Percentiles rank a stretch among this genome's conserved stretches.
Conservation (phyloP, 2,329 filamentous ascomycete genomes). For the Rhytidhysteron rufulum region DNA sequence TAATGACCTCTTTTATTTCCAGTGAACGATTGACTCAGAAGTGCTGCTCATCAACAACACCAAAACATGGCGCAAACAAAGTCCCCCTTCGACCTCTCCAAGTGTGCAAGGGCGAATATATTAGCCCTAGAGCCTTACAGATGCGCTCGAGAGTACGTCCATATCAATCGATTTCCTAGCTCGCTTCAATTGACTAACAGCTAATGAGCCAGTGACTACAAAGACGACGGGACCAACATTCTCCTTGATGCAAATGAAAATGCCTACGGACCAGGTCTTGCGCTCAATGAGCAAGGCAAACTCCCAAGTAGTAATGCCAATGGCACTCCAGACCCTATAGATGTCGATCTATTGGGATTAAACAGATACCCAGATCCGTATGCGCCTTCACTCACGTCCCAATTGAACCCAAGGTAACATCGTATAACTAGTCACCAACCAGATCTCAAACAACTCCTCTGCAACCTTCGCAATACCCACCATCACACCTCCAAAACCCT, state of each 20-base stretch:
- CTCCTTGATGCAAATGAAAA: constrained; percentile 98
- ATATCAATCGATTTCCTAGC: background rate
- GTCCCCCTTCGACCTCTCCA: constrained; percentile 40
- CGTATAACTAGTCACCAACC: constrained; percentile 64
- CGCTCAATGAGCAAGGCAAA: constrained; percentile 46
- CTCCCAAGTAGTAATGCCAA: constrained; percentile 42
- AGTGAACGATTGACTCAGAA: too few species aligned
- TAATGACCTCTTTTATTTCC: too few species aligned
- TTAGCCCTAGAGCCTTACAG: constrained; percentile 45
- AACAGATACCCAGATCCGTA: constrained; percentile 92
- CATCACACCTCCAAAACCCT: constrained; percentile 71
- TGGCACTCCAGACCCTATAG: constrained; percentile 45
- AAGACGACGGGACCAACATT: constrained; percentile 93
- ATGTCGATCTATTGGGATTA: constrained; percentile 74
- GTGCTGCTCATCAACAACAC: too few species aligned
- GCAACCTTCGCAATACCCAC: constrained; percentile 81
- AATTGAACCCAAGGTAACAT: constrained; percentile 1
- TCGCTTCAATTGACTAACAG: constrained; percentile 19
- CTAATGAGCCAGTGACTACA: constrained; percentile 73
- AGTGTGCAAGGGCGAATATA: constrained; percentile 46
- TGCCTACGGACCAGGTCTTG: constrained; percentile 80
- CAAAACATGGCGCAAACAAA: constrained; percentile 8
- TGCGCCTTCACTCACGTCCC: constrained; percentile 10
- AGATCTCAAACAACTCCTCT: constrained; percentile 81
- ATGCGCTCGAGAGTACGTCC: constrained; percentile 45